Base-by-base conservation (phyloP, 1,284 basidiomycete species). In the Cutaneotrichosporon spelunceum region DNA sequence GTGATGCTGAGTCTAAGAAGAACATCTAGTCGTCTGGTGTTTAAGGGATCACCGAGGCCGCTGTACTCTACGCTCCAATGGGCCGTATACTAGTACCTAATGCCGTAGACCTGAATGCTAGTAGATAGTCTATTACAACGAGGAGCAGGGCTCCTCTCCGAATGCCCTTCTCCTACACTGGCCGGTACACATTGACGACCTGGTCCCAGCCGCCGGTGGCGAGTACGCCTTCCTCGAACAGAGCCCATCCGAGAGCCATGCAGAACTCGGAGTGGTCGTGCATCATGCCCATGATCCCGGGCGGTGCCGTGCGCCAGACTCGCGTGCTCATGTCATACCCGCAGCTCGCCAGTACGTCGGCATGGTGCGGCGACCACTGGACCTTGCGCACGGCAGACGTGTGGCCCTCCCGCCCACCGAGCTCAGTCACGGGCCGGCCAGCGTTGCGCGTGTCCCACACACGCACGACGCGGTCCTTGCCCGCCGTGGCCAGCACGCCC, bases 181-280 rank as follows among this genome's bases (percentile, higher is more conserved):
- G 57, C 19, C 58, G 58, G 75, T 89, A 93, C 61, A 95, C 81
- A 78, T 90, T 87, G 55, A 94, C 79, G 77, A 87, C 85, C 69
- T 87, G 85, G 70, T 97, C 93, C 94, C 93, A 97, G 55, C 89
- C 87, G 72, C 89, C 93, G 66, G 87, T 93, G 23, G 91, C 93
- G 57, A 97, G 71, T 19, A 93, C 73, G 1, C 90, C 90, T 68
- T 90, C 87, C 59, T 95, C 90, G 67, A 89, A 95, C 69, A 84
- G 69, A 33, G 81, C 80, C 95, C 95, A 99, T 23, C 84, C 84
- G 66, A 91, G 87, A 0, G 91, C 93, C 53, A 91, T 90, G 21
- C 95, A 92, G 76, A 99, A 99, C 79, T 98, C 95, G 3, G 91
- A 93, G 75, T 99, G 95, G 8, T 81, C 73, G 91, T 87, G 72